Evolutionary conservation across 108 stramenopile species (phyloP), one percentile per base, ranked within the genome.

Genomic region (Conticribra weissflogii): DNA sequence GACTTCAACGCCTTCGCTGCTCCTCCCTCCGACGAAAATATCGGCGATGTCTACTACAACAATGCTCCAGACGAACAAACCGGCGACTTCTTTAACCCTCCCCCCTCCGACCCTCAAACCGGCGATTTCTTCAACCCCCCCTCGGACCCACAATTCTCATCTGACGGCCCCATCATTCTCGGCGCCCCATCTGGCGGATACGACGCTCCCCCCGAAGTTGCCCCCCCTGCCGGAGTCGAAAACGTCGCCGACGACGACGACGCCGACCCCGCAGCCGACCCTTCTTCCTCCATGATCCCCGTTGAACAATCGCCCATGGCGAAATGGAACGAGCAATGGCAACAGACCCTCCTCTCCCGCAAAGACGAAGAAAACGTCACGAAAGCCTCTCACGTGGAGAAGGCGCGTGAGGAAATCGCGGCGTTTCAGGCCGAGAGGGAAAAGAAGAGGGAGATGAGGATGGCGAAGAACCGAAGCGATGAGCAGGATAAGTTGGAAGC

Each of bases 401-500:
- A 78, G 21, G 88, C 94, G 19, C 72, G 76, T 21, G 77, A 49
- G 7, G 81, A 81, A 41, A 54, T 95, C 63, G 86, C 82, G 29
- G 74, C 81, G 4, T 91, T 95, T 65, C 82, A 83, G 44, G 76
- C 68, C 24, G 83, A 89, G 45, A 75, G 85, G n/a, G 90, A 92
- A 53, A 64, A 65, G 30, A 83, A 82, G 55, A 83, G 90, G 34
- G 91, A 93, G 61, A 50, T 77, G 3, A 83, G 83, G 51, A 92
- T 95, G 87, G 71, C 82, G 53, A 93, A 87, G 70, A 95, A 95
- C 64, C 85, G 94, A 23, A 79, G 81, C 47, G 94, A 95, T 60
- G 94, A 95, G 63, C 94, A 95, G 74, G 88, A 86, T 45, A 95
- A 95, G 70, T 79, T 95, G 76, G 94, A 95, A 77, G 94, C 87